Percentiles rank a stretch among this genome's conserved stretches.
These are phyloP conservation scores for Lepiota subincarnata DNA, from an alignment of 768 basidiomycete species.

Conservation along the genomic window DNA sequence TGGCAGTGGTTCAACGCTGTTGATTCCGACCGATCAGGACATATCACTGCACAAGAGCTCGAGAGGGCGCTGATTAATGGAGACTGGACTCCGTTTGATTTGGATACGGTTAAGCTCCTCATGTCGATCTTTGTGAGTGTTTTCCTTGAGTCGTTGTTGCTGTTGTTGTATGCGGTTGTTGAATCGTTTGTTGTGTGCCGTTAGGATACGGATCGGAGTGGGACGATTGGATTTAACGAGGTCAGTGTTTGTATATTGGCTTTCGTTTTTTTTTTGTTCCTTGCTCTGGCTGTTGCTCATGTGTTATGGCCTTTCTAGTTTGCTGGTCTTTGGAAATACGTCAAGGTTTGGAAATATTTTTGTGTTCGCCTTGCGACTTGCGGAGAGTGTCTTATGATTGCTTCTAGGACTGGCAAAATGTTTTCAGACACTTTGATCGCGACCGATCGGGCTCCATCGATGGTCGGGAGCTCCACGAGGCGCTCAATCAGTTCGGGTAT, in stretches of 20 bases:
- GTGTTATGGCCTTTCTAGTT: slow-evolving; percentile 44
- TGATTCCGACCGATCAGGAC: slow-evolving; percentile 64
- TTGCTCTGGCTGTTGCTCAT: no score
- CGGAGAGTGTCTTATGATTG: not conserved
- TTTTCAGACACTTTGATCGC: slow-evolving; percentile 81
- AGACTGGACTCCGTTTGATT: slow-evolving; percentile 79
- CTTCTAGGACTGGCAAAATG: slow-evolving; percentile 73
- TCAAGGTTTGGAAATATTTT: slow-evolving; percentile 43
- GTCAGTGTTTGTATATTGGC: slow-evolving; percentile 29
- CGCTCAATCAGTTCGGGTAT: slow-evolving; percentile 71
- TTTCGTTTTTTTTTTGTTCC: no score
- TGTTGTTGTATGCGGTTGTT: no score
- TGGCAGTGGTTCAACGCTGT: slow-evolving; percentile 74
- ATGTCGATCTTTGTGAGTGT: slow-evolving; percentile 76
- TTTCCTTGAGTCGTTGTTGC: no score
- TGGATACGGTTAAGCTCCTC: slow-evolving; percentile 82
- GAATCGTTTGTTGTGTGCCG: no score
- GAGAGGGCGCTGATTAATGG: slow-evolving; percentile 51
- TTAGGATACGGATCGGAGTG: slow-evolving; percentile 68
- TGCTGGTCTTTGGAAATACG: slow-evolving; percentile 75
- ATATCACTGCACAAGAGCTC: slow-evolving; percentile 62
- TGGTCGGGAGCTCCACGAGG: slow-evolving; percentile 57
- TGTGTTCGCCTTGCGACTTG: not conserved
- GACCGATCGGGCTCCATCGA: slow-evolving; percentile 83
- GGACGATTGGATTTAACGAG: slow-evolving; percentile 79